Evolutionary conservation across 192 early-diverging fungal species (phyloP), one percentile per base, ranked within the genome.

Genomic region (Coemansia sp.): DNA sequence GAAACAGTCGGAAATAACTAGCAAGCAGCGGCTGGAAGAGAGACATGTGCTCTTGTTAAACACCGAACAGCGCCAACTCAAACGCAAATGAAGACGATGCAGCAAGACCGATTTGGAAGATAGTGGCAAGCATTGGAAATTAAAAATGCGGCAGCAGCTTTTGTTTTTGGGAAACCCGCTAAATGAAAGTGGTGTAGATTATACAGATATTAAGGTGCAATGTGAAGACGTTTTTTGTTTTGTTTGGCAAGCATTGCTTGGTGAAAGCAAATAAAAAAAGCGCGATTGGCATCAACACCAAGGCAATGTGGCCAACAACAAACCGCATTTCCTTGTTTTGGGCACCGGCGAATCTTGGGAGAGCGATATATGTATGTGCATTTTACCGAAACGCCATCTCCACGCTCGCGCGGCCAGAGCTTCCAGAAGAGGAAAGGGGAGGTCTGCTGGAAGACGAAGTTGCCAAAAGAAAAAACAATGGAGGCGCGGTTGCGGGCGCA

Each of bases 361-460:
- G 28, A 29, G 52, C 52, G 26, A 26, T 7, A n/a, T 46, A 26
- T 8, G 55, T 57, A 15, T 26, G 55, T 57, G 55, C 55, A 57
- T 57, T 57, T 57, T 57, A 31, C 55, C 55, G 55, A 26, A 30
- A 57, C 12, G 48, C 48, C 48, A 40, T 49, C 48, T n/a, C 48
- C 48, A 15, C n/a, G n/a, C n/a, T n/a, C 39, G 39, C 39, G 16
- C 39, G 23, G 25, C 55, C 55, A 57, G 30, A 13, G 23, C 34
- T 57, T 30, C 55, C 55, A 8, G 28, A 57, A 57, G 55, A 57
- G 55, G 55, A 57, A 57, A n/a, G n/a, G n/a, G 55, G 31, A 57
- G 55, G 30, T 34, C 28, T 34, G 28, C 55, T 33, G 28, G 28
- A 34, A 15, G 18, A 57, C 28, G 30, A 57, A 16, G 48, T 25